Conservation (phyloP, 202 grass and related monocot genomes). For the Saccharum hybrid region DNA sequence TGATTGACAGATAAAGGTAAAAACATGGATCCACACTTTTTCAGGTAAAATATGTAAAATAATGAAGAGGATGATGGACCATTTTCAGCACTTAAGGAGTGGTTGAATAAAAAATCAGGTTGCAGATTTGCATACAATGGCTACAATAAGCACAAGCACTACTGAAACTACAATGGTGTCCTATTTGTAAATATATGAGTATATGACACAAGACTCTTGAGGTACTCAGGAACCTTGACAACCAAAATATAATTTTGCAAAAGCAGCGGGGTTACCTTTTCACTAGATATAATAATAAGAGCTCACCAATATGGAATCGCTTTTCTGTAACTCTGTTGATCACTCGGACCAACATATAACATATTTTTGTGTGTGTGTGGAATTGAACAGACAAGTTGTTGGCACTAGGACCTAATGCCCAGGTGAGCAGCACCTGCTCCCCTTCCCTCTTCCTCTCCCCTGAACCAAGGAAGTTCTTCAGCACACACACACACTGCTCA, state of each 20-base stretch:
- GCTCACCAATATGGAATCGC: not conserved
- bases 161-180: not conserved
- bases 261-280: not conserved
- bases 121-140: conserved; percentile 13
- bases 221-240: not conserved
- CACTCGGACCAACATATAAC: not conserved
- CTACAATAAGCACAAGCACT: not conserved
- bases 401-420: no score
- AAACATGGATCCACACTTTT: not conserved
- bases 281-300: not conserved
- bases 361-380: not conserved
- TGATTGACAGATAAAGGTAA: conserved; percentile 1
- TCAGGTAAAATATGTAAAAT: conserved; percentile 5
- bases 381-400: not conserved
- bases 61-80: not conserved
- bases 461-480: no score
- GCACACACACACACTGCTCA: no score
- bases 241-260: not conserved
- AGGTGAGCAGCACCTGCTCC: no score
- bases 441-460: no score
- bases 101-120: not conserved
- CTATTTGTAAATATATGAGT: conserved; percentile 18
- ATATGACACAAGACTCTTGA: conserved; percentile 1
- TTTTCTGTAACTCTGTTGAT: not conserved
- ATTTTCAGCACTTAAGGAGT: conserved; percentile 18